Evolutionary conservation across 2,329 filamentous ascomycete species (phyloP).

Genomic region (Chrysoporthe cubensis): DNA sequence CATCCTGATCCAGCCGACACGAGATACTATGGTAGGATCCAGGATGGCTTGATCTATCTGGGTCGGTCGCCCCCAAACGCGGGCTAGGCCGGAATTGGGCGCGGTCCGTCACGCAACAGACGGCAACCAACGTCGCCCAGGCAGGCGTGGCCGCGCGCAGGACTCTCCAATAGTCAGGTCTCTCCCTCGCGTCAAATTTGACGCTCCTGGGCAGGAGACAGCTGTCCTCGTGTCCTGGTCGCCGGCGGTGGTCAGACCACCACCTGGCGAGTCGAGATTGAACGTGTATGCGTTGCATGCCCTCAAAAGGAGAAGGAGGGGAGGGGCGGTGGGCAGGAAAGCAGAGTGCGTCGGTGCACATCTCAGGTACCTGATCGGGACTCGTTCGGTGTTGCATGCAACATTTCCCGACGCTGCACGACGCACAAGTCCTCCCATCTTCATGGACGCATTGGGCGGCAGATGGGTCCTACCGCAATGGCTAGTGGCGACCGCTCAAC

Average conservation of each 20-base stretch:
- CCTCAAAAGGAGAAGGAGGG: constrained; percentile 7
- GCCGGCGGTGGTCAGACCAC: neutral
- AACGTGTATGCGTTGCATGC: constrained; percentile 4
- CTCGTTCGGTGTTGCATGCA: constrained; percentile 7
- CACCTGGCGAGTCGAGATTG: neutral
- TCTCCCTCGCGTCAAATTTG: neutral
- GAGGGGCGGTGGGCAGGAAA: neutral
- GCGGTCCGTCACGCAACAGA: constrained; percentile 8
- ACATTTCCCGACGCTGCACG: constrained; percentile 6
- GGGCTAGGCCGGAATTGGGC: constrained; percentile 3
- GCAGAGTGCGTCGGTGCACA: neutral
- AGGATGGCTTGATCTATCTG: constrained; percentile 4
- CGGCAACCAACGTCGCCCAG: neutral
- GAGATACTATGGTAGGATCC: neutral
- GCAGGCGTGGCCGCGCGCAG: neutral
- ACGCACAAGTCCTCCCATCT: neutral
- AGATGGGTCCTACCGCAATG: neutral
- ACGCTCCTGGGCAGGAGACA: neutral
- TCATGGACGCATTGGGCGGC: constrained; percentile 1
- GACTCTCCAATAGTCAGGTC: neutral
- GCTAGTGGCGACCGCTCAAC: neutral
- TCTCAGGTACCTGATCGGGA: neutral
- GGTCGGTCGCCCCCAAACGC: neutral
- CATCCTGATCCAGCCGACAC: constrained; percentile 1
- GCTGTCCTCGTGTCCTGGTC: neutral